Base-by-base conservation (phyloP, 2,329 filamentous ascomycete genomes). In the Colletotrichum sp. region DNA sequence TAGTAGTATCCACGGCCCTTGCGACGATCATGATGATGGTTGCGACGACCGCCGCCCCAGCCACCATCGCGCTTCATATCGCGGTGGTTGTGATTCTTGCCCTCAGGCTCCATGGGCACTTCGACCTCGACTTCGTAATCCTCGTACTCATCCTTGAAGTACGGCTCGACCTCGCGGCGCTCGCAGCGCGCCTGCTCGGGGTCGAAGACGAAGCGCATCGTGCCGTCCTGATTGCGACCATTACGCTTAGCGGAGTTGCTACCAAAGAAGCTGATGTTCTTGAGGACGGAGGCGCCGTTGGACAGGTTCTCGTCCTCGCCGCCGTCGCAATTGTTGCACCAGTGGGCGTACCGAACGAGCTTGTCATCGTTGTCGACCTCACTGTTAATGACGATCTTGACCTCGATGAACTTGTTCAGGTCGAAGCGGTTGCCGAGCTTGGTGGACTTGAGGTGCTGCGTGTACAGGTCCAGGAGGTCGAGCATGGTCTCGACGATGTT, bases 381-480 rank as follows among this genome's bases (percentile, higher is more conserved):
- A 78, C 94, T 91, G 83, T 98, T 98, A 75, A 98, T 88, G 29
- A 91, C 89, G 76, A 98, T 98, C 81, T 97, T 95, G 78, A 97
- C 92, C 76, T 93, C 91, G 80, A 98, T 94, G 81, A 98, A 96
- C 68, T 89, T 90, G 77, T 96, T 93, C 57, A 96, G 87, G 61
- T 93, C 90, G 82, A 95, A 93, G 62, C 90, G 86, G 18, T 90
- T 87, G 8, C 95, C 96, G 24, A 98, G 87, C 65, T 93, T 91
- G 38, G 95, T 98, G 66, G 89, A 87, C 77, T 91, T 90, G 69
- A 91, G 91, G 80, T 97, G 93, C 80, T 98, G 94, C 0, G 95
- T 97, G 83, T 98, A 98, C 4, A 98, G 89, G 80, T 99, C 96
- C 31, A 98, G 89, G 0, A 98, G 88, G 80, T 98, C 97, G 51